phyloP scores from a whole-genome alignment of 2,329 filamentous ascomycete species.

The Aspergillus viridinutans region DNA sequence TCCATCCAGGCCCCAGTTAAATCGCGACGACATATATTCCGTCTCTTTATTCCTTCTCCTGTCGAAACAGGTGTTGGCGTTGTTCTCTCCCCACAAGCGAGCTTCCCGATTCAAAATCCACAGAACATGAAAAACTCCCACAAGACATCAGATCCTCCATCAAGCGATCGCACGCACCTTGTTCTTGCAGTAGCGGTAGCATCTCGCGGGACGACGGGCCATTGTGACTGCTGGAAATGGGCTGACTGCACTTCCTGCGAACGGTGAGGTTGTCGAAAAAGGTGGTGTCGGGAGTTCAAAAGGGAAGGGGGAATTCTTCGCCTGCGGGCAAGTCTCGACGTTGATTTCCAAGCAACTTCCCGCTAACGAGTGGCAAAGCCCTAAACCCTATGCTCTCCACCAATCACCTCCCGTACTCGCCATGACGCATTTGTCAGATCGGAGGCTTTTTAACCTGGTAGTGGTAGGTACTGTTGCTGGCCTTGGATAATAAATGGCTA shows the following conservation, averaged over 20 bases:
- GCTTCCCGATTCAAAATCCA: constrained; percentile 17
- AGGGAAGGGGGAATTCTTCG: constrained; percentile 24
- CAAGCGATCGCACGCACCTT: constrained; percentile 63
- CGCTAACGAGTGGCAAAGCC: constrained; percentile 40
- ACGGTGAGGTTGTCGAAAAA: constrained; percentile 35
- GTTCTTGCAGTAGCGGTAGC: constrained; percentile 99
- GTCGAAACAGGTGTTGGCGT: constrained; percentile 2
- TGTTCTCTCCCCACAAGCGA: constrained; percentile 29
- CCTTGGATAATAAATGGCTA: neutral
- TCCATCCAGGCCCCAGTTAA: constrained; percentile 1
- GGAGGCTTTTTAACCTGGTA: constrained; percentile 6
- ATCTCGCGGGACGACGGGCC: constrained; percentile 98
- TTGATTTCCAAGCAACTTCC: constrained; percentile 42
- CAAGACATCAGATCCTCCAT: constrained; percentile 13
- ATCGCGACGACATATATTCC: neutral
- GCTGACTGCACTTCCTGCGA: constrained; percentile 46
- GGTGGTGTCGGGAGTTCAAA: constrained; percentile 32
- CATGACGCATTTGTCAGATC: constrained; percentile 22
- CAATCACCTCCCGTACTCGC: constrained; percentile 18
- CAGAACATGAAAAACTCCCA: constrained; percentile 20
- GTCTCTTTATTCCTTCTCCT: neutral
- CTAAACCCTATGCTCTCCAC: constrained; percentile 37
- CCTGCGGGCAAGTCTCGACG: constrained; percentile 22
- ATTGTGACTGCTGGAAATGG: constrained; percentile 69
- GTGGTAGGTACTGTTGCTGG: neutral